These are phyloP conservation scores for Erigeron canadensis DNA, from an alignment of 129 eudicot species.

Conservation along the genomic window DNA sequence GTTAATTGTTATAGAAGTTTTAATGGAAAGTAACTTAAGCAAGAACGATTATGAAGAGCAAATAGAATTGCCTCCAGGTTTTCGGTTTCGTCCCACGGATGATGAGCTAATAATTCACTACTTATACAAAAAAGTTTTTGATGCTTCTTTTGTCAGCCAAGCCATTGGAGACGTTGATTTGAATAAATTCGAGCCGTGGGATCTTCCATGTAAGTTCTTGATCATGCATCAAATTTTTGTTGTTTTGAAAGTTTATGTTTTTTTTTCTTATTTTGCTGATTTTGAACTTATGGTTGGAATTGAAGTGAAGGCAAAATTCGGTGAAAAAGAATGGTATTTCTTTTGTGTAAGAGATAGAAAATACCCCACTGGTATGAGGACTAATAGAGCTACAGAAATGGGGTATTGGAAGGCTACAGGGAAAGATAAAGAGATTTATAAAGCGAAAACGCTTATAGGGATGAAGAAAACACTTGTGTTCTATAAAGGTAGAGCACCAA, in stretches of 20 bases:
- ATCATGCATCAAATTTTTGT: not conserved
- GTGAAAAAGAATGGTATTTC: constrained; percentile 93
- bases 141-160: constrained; percentile 39
- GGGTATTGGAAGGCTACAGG: constrained; percentile 91
- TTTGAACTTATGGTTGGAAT: not conserved
- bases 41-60: constrained; percentile 36
- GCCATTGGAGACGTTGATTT: constrained; percentile 84
- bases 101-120: constrained; percentile 81
- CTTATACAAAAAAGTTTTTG: constrained; percentile 46
- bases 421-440: constrained; percentile 65
- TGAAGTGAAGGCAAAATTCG: constrained; percentile 75
- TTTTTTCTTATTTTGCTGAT: constrained; percentile 21
- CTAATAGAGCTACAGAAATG: constrained; percentile 64
- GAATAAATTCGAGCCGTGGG: constrained; percentile 92
- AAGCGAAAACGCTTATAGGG: constrained; percentile 46
- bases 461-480: constrained; percentile 80
- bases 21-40: constrained; percentile 17
- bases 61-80: constrained; percentile 72
- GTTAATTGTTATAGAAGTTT: not conserved
- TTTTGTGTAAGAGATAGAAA: constrained; percentile 75
- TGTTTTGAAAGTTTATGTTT: not conserved
- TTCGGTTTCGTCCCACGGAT: constrained; percentile 79
- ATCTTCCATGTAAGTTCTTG: constrained; percentile 63
- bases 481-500: constrained; percentile 70
- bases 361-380: constrained; percentile 70